Conservation (phyloP, 2,329 filamentous ascomycete species). For the Curvularia sp. region DNA sequence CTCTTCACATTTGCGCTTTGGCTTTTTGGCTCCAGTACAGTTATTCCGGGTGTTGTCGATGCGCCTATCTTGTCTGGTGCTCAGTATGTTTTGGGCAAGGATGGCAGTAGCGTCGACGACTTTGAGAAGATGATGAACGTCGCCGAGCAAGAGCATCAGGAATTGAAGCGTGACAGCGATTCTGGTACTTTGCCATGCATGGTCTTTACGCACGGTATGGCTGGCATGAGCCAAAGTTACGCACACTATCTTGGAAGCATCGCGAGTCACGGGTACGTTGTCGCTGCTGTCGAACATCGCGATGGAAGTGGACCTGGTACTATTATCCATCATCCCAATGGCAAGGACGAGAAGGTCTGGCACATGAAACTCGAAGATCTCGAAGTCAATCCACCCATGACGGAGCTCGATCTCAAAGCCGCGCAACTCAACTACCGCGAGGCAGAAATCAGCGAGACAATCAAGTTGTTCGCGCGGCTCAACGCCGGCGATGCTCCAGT, state of each 20-base stretch:
- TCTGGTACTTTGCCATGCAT: constrained; percentile 52
- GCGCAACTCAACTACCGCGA: constrained; percentile 56
- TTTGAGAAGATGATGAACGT: constrained; percentile 27
- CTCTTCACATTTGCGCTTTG: constrained; percentile 54
- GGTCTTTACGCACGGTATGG: constrained; percentile 59
- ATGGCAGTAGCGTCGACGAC: constrained; percentile 22
- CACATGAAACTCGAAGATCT: constrained; percentile 50
- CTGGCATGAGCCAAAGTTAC: constrained; percentile 55
- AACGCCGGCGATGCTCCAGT: constrained; percentile 50
- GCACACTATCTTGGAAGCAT: constrained; percentile 57
- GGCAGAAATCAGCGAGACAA: constrained; percentile 56
- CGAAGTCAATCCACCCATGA: constrained; percentile 43
- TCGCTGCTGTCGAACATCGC: constrained; percentile 57
- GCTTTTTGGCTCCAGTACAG: constrained; percentile 52
- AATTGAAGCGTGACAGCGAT: constrained; percentile 36
- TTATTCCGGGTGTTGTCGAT: constrained; percentile 55
- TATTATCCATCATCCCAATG: constrained; percentile 49
- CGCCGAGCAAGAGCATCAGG: constrained; percentile 30
- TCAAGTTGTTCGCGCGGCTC: constrained; percentile 51
- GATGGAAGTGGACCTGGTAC: constrained; percentile 57
- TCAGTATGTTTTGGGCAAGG: constrained; percentile 33
- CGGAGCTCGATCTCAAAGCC: constrained; percentile 49
- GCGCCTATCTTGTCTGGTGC: constrained; percentile 47
- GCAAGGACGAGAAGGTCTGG: constrained; percentile 46
- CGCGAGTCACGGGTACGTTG: constrained; percentile 55